Base-by-base conservation (phyloP, 2,329 filamentous ascomycete genomes). In the Boeremia exigua region DNA sequence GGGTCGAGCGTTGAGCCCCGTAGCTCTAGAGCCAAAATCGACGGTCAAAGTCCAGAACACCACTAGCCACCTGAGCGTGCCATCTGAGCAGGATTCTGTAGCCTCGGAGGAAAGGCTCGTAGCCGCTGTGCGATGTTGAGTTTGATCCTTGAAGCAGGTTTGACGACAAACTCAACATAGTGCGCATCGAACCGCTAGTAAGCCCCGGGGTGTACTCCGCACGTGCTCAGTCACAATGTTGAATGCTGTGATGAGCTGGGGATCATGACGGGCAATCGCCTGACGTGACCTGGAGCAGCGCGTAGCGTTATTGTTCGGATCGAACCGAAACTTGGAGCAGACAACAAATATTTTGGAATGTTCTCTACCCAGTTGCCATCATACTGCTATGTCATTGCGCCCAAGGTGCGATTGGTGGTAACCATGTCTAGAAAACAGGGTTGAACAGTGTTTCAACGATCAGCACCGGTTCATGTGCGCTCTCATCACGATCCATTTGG, bases 131-230 rank as follows among this genome's bases (percentile, higher is more conserved):
- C 33, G 29, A 37, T 50, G 29, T 42, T 23, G 30, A 25, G 32
- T 14, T 28, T 36, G 10, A 55, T 42, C 38, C 12, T 28, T 36
- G 10, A 55, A 50, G 53, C 46, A 55, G 53, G 46, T 45, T 47
- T 55, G 25, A 32, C 15, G 8, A 28, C 15, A 17, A 44, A 42
- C 19, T 47, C 15, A 47, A 8, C 33, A 14, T 25, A 23, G 23
- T 33, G 37, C 28, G 36, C 42, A 14, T 29, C 28, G 15, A 7
- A 19, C 46, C 19, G 32, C 29, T 38, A 34, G 39, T 11, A 17
- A 12, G 17, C 3, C 34, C n/a, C 36, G 53, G 53, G 45, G 44
- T 47, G 25, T 8, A 15, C 40, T 55, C 53, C 53, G 53, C 39
- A 54, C 45, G 33, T 48, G 45, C 33, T 33, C 28, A 17, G 37